Percentiles rank a stretch among this genome's conserved stretches.
Conservation (phyloP, 2,329 filamentous ascomycete species). For the Epichloe glyceriae region DNA sequence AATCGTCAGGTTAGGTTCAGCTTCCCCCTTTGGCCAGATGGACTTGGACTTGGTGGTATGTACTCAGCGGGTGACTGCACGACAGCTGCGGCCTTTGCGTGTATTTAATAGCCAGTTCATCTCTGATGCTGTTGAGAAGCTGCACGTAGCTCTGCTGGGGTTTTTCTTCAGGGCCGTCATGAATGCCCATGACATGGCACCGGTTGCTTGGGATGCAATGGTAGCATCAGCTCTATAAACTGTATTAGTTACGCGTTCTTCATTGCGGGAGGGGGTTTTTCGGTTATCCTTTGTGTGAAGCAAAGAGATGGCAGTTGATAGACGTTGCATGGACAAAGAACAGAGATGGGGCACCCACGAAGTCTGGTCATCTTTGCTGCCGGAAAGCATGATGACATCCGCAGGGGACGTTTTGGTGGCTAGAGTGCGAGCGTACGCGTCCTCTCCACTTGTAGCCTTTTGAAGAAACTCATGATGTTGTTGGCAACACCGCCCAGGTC, state of each 20-base stretch:
- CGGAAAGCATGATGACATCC: slow-evolving; percentile 95
- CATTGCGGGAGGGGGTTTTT: neutral
- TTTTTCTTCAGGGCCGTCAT: slow-evolving; percentile 90
- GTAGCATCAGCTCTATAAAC: slow-evolving; percentile 69
- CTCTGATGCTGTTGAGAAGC: slow-evolving; percentile 88
- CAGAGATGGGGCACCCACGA: slow-evolving; percentile 46
- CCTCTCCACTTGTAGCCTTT: slow-evolving; percentile 74
- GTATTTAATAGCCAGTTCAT: slow-evolving; percentile 80
- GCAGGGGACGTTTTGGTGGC: slow-evolving; percentile 88
- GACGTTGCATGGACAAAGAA: neutral
- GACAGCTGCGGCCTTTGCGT: slow-evolving; percentile 92
- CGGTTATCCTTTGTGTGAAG: neutral
- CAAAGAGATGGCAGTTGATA: neutral
- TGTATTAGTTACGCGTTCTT: neutral
- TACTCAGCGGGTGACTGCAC: slow-evolving; percentile 92
- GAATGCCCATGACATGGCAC: slow-evolving; percentile 98
- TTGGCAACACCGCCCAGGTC: slow-evolving; percentile 74
- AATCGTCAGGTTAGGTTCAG: slow-evolving; percentile 6
- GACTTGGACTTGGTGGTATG: slow-evolving; percentile 20
- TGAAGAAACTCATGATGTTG: slow-evolving; percentile 71
- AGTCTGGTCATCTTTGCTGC: slow-evolving; percentile 92
- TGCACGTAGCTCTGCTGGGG: slow-evolving; percentile 95
- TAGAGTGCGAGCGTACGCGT: slow-evolving; percentile 67
- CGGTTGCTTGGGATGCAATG: slow-evolving; percentile 80
- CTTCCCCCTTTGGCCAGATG: slow-evolving; percentile 7